Evolutionary conservation across 495 filamentous ascomycete genomes (phyloP), one percentile per base, ranked within the genome.

Genomic region (Cladorrhinum samala): DNA sequence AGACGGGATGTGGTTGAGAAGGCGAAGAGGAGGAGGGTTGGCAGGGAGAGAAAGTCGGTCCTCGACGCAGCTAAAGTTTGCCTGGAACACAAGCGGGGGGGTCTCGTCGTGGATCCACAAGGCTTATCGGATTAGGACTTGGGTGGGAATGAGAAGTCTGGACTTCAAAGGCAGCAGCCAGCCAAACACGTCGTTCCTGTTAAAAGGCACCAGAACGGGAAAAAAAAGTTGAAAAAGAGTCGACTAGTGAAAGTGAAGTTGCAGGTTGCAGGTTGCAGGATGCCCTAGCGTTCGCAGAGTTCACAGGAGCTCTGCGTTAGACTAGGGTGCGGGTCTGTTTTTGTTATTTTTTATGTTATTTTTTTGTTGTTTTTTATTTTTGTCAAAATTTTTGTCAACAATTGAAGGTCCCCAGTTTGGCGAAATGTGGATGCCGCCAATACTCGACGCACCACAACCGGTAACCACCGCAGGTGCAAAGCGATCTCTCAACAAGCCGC

Each of bases 61-160:
- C 47, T 52, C 53, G 55, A 59, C 58, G 59, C 57, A 63, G 60
- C 66, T 56, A 66, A 66, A 65, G 59, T 68, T 63, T 67, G 66
- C 66, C 59, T 62, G 64, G 59, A 63, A 59, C 66, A 63, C 51
- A 67, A 62, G 63, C 63, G 65, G 65, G 63, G 27, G 56, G 58
- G 41, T 47, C 36, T 52, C 52, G 53, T 54, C 57, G 46, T 55
- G 48, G 59, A 50, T 67, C 59, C 61, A 67, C 64, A 48, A 48
- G 59, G 60, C 55, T 58, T 57, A 57, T 61, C 58, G 51, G 58
- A 54, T 52, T 46, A 52, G 54, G 53, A 50, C 23, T 56, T 54
- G 44, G 41, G 38, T 18, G 37, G 25, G 49, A n/a, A n/a, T n/a
- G n/a, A n/a, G 54, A 46, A 62, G 42, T 54, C 41, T 54, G 30